Evolutionary conservation across 2,329 filamentous ascomycete species (phyloP), one percentile per base, ranked within the genome.

Genomic region (Niveomyces coronatus): DNA sequence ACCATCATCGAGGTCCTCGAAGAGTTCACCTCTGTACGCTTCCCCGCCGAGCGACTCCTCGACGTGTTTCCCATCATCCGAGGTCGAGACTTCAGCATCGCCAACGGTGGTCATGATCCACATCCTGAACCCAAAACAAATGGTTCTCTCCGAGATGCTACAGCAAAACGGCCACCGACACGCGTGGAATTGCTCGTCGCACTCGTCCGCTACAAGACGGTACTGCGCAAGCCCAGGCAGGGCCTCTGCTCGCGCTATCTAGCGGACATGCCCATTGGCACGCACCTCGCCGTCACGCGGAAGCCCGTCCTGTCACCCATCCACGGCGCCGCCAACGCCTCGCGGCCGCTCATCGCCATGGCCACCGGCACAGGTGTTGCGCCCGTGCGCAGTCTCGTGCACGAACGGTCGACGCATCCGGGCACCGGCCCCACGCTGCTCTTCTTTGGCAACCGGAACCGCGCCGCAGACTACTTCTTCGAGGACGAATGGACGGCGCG

Each of bases 1-100:
- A 93, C 84, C 42, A 94, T 96, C 41, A 66, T 98, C 5, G 91
- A 98, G 60, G 82, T 94, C 4, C 71, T 98, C 19, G 79, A 89
- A 40, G 91, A 98, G 49, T 98, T 98, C 50, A 74, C 82, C 29
- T 81, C 76, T 0, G 82, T 96, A 39, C 80, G 79, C 44, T 76
- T 98, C 3, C 88, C 91, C 0, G 84, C 79, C 61, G 67, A 81
- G 39, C 76, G 80, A 34, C 69, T 81, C 2, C 69, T 84, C 9
- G 76, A 80, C 38, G 68, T 88, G 13, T 79, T 98, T 39, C 91
- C 91, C 0, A 52, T 79, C 4, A 80, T 96, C 32, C 79, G 86
- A n/a, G 82, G 80, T n/a, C 74, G 91, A 5, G 84, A 94, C 49
- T 98, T 94, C 55, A 95, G 88, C 57, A 88, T 96, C 44, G 85